Evolutionary conservation across 176 grass and related monocot genomes (phyloP), one percentile per base, ranked within the genome.

Genomic region (bread wheat (Triticum aestivum)): DNA sequence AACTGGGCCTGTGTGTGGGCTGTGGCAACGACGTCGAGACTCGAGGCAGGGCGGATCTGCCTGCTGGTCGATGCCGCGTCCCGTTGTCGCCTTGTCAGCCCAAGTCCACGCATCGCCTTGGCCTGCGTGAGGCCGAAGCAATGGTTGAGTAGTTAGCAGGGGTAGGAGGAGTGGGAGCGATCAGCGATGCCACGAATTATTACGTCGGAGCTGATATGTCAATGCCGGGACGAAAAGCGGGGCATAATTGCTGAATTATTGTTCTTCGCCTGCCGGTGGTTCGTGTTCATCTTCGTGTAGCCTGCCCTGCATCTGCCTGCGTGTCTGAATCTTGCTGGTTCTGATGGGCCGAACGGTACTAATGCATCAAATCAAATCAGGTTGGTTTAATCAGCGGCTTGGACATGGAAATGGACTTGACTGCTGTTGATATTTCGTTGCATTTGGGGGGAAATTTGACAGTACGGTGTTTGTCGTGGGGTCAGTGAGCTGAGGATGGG

Each of bases 231-330:
- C 33, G 11, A 90, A 82, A 86, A 59, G 80, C 44, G 11, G 33
- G 7, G 9, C 79, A 90, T 84, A 80, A 91, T 80, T 91, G 85
- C 68, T 9, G 59, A 64, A 66, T 79, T 70, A 71, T 72, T 83
- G 84, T 9, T 17, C 7, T 10, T 71, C 65, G 11, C 58, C 78
- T 59, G 79, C 54, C 75, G 80, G 89, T 83, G 59, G 85, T 87
- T 90, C 85, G 0, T 45, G 3, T 45, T 47, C 71, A 2, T 8
- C 0, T 45, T 59, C 56, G 20, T 54, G 15, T 18, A 54, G 51
- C 51, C 15, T 6, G 15, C 12, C 45, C 29, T 30, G 2, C 29
- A 30, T 14, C 45, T 47, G 45, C 49, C 4, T 52, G 49, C 51
- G 15, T 59, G 2, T 2, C 17, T 21, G 56, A 59, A 73, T 3